A percentile compares a stretch with the other conserved stretches of the same genome.
Evolutionary conservation across 768 basidiomycete genomes (phyloP).

Genomic region (Pholiota conissans): DNA sequence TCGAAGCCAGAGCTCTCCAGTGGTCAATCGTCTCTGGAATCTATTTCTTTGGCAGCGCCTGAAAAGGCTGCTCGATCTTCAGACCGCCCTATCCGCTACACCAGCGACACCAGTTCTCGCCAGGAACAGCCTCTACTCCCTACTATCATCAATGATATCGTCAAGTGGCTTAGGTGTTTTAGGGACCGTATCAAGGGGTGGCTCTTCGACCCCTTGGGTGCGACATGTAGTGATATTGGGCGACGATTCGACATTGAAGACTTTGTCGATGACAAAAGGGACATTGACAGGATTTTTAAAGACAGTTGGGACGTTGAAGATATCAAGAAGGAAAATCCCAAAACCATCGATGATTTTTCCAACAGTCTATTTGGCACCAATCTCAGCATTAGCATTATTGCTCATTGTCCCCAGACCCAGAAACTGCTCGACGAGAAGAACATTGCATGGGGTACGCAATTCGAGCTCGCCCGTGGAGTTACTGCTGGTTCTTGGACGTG

Average conservation of each 20-base stretch:
- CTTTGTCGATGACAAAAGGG: no score
- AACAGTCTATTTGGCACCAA: slow-evolving; percentile 23
- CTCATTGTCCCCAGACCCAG: slow-evolving; percentile 35
- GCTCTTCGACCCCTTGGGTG: no score
- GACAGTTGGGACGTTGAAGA: not conserved
- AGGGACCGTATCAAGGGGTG: no score
- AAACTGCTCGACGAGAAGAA: slow-evolving; percentile 30
- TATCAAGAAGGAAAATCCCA: not conserved
- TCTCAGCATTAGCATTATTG: slow-evolving; percentile 30
- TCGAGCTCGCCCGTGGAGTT: slow-evolving; percentile 45
- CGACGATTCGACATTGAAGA: slow-evolving; percentile 2
- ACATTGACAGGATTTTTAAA: no score
- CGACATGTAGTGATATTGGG: no score
- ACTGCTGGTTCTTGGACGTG: slow-evolving; percentile 39
- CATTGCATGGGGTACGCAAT: slow-evolving; percentile 48
- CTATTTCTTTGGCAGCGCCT: no score
- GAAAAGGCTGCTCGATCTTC: no score
- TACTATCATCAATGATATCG: slow-evolving; percentile 6
- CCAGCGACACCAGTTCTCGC: no score
- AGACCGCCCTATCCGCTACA: no score
- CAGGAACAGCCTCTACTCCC: not conserved
- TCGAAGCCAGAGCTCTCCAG: not conserved
- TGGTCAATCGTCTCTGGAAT: slow-evolving; percentile 6
- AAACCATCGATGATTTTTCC: slow-evolving; percentile 11
- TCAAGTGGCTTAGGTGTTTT: no score